A percentile compares a stretch with the other conserved stretches of the same genome.
Evolutionary conservation across 2,329 filamentous ascomycete genomes (phyloP).

Genomic region (Apiospora sp.): DNA sequence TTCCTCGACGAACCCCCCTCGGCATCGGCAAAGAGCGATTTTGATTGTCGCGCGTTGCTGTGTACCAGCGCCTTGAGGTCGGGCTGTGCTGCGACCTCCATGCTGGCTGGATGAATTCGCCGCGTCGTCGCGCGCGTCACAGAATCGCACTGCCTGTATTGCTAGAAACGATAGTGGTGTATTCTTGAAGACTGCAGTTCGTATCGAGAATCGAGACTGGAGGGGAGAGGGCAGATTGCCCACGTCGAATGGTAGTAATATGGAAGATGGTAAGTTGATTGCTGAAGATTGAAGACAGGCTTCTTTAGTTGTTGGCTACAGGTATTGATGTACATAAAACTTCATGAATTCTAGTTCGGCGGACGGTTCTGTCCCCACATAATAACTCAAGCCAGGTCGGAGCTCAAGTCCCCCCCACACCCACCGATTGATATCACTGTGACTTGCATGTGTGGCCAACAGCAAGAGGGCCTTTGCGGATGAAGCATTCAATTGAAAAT

Average conservation of each 20-base stretch:
- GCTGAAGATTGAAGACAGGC: neutral
- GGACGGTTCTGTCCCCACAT: neutral
- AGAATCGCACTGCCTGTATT: neutral
- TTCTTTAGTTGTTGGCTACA: neutral
- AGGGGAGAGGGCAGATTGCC: neutral
- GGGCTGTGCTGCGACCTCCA: conserved; percentile 36
- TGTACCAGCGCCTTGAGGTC: conserved; percentile 40
- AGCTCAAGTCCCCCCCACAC: neutral
- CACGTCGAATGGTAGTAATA: neutral
- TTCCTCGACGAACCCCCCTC: conserved; percentile 38
- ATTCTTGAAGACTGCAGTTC: neutral
- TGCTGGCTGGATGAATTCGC: conserved; percentile 22
- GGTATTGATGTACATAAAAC: conserved; percentile 3
- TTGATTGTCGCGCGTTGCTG: conserved; percentile 42
- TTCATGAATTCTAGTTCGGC: neutral
- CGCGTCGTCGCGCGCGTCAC: conserved; percentile 10
- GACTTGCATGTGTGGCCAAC: conserved; percentile 4
- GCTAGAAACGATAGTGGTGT: neutral
- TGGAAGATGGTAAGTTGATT: neutral
- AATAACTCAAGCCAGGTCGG: neutral
- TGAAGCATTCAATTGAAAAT: neutral
- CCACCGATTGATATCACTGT: neutral
- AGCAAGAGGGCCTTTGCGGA: neutral
- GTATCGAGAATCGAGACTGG: neutral
- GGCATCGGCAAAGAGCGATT: conserved; percentile 38